Evolutionary conservation across 495 filamentous ascomycete genomes (phyloP), one percentile per base, ranked within the genome.

Genomic region (Cairneyella variabilis): DNA sequence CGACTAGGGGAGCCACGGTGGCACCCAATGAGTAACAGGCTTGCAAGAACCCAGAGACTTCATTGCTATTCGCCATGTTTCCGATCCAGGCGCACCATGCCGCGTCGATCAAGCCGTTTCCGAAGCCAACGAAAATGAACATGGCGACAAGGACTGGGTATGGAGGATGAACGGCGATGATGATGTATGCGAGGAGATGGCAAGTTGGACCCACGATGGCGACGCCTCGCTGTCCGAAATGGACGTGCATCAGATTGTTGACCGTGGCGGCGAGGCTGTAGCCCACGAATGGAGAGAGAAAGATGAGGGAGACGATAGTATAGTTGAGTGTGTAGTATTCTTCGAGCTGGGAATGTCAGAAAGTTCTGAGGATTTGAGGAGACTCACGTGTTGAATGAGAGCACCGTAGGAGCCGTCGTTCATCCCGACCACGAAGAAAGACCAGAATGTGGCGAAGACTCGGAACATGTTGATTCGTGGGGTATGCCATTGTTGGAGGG

Each of bases 381-480:
- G 4, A 32, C 70, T 20, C 69, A 74, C 72, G 58, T 74, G 70
- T 63, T 70, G 85, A 58, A 88, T 80, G 21, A 89, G 68, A 69
- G 88, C 87, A 40, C 89, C 89, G 59, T 88, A 86, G 3, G 85
- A 85, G 10, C 83, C 86, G 72, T 96, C 90, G 64, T 90, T 93
- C 61, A 81, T 75, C 7, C 90, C 90, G 77, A 93, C 79, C 9
- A 90, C 78, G 14, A 90, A 68, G 61, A 96, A 93, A 39, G 70
- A 73, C 73, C 80, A 89, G 60, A 88, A 85, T 12, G 83, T 83
- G 2, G 84, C 69, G 30, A 82, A 68, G 3, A 82, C 73, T 23
- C 89, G 77, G 55, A 70, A 82, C n/a, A 83, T 73, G 68, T 91
- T 92, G 14, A 74, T 71, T 6, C 71, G 66, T 0, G 87, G 79